Conservation (phyloP, 1,284 basidiomycete genomes). For the Tilletia setariae region DNA sequence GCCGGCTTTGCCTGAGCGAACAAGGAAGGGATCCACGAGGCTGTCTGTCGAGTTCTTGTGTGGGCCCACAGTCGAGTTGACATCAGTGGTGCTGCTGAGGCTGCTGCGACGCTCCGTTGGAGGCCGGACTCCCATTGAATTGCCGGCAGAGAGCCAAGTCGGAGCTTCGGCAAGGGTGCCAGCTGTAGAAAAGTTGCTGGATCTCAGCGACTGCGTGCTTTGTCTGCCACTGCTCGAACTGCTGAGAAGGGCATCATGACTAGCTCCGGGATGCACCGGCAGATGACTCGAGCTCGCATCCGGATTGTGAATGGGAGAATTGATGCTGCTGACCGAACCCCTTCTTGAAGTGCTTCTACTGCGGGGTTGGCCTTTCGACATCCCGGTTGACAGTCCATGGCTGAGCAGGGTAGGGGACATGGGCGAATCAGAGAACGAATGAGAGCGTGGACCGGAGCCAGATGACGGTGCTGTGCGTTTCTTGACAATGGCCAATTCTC, state of each 20-base stretch:
- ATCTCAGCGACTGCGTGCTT: background rate
- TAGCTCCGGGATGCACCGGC: background rate
- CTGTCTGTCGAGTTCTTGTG: slow-evolving; percentile 13
- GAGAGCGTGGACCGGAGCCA: background rate
- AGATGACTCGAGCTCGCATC: background rate
- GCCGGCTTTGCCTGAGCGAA: background rate
- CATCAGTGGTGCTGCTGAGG: slow-evolving; percentile 1
- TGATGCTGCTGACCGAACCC: slow-evolving; percentile 6
- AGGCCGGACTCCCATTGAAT: background rate
- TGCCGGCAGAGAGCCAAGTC: background rate
- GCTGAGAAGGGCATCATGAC: slow-evolving; percentile 6
- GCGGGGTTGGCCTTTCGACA: background rate
- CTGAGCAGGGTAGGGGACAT: background rate
- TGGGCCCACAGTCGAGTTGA: background rate
- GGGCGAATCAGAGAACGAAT: background rate
- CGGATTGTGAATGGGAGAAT: background rate
- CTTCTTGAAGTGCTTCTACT: slow-evolving; percentile 8
- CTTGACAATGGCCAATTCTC: background rate
- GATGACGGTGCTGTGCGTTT: background rate
- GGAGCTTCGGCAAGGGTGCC: slow-evolving; percentile 3
- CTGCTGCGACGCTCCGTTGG: background rate
- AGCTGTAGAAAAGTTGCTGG: background rate
- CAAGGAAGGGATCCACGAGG: background rate
- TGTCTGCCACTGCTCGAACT: slow-evolving; percentile 4
- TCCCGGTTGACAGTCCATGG: background rate